Evolutionary conservation across 1,139 yeast species (phyloP), one percentile per base, ranked within the genome.

Genomic region (Taiozyma sp.): DNA sequence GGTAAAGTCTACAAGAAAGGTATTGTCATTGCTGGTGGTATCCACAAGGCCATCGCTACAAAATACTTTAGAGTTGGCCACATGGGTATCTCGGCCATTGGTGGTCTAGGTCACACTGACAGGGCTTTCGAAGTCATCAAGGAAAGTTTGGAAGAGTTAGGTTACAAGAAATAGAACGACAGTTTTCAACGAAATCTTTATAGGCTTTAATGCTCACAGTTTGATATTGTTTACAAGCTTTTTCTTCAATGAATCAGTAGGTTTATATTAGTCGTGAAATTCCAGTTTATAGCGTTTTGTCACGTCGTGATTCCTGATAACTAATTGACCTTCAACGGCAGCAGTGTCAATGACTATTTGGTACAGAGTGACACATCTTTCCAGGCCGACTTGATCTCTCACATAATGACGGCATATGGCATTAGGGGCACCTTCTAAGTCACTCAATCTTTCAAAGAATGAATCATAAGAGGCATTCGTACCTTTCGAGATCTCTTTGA

Each of bases 51-150:
- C 24, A 82, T 90, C 63, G 86, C 83, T 47, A 80, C 87, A 53
- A 84, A 86, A 68, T 91, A 91, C 73, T 89, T 92, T 74, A 83
- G 98, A 71, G 84, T 92, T 54, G 98, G 98, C 34, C 98, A 92
- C 72, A 92, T 92, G 98, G 97, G 97, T 59, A 81, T 80, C 46
- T 71, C 83, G 51, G 79, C 79, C 2, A 74, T 78, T 47, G 61
- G 57, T 30, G 44, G 49, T 36, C 68, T 73, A 56, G 66, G 67
- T n/a, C 79, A 76, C 60, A 63, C 75, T 29, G 73, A 71, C 47
- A 62, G 63, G 44, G 74, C 74, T 34, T 68, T 70, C 49, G 60
- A 64, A 22, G 76, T 73, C 28, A 69, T 77, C 50, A 70, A 71
- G 53, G 70, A 65, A 23, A 59, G 77, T 12, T 62, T 76, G 40